Evolutionary conservation across 2,329 filamentous ascomycete species (phyloP), one percentile per base, ranked within the genome.

Genomic region (Ophiosphaerella narmari): DNA sequence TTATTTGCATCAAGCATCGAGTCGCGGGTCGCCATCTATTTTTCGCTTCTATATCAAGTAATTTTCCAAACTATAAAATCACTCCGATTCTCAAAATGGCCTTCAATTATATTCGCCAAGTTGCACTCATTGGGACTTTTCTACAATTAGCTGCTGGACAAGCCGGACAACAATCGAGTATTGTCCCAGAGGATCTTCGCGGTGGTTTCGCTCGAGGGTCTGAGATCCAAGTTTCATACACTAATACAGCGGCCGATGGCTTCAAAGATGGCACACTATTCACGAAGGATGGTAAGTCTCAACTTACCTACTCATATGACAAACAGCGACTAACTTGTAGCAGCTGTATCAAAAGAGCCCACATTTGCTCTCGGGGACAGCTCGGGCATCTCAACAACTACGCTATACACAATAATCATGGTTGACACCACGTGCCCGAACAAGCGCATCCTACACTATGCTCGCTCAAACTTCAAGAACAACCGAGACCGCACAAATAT

Each of bases 281-380:
- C 45, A 42, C 48, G 3, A 58, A 62, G 53, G 52, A 64, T 34
- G 57, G 65, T 67, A 40, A 40, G 64, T 58, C 9, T 33, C 34
- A 16, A 4, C 7, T 4, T 5, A 11, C 18, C 18, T 21, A 21
- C 18, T 21, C 29, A 42, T 8, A 12, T 42, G 7, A 13, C 13
- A 6, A 33, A 18, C 7, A 8, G 14, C 5, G 34, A 34, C 50
- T 61, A 39, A 66, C 35, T 23, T 5, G 7, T 14, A 18, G 7
- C 39, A 69, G 68, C 56, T 3, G 66, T 70, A n/a, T 35, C 57
- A 40, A 49, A 54, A 40, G 62, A 63, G 35, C 69, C 69, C 7
- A 63, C 55, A 14, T 73, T 73, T 32, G 69, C 68, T 7, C 58
- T 72, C 2, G 69, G 70, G 23, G 70, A 72, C 49, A 65, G 60